Evolutionary conservation across 2,329 filamentous ascomycete species (phyloP).

Genomic region (Penicillium sp.): DNA sequence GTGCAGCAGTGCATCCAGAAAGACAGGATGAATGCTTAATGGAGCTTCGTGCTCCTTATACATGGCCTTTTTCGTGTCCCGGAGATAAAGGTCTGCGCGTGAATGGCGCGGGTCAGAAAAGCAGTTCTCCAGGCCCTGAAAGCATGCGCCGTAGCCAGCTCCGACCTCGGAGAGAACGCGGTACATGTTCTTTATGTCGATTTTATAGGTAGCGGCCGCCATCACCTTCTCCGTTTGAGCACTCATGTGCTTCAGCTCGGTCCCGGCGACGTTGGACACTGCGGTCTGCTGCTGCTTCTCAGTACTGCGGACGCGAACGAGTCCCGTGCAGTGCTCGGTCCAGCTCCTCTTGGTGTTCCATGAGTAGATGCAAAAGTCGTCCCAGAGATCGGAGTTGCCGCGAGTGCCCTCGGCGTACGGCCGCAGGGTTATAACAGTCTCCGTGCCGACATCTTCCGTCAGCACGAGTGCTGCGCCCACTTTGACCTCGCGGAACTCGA

Average conservation of each 20-base stretch:
- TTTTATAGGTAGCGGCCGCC: constrained; percentile 19
- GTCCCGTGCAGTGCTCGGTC: constrained; percentile 30
- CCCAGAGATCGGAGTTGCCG: constrained; percentile 31
- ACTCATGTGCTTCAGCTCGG: constrained; percentile 14
- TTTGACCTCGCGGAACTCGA: constrained; percentile 52
- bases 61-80: constrained; percentile 51
- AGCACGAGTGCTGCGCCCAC: constrained; percentile 52
- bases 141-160: constrained; percentile 54
- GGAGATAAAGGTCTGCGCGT: constrained; percentile 40
- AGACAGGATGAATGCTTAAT: constrained; percentile 50
- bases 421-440: constrained; percentile 53
- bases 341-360: constrained; percentile 29
- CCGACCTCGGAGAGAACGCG: constrained; percentile 49
- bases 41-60: constrained; percentile 48
- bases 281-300: constrained; percentile 19
- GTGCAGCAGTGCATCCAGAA: constrained; percentile 45
- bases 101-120: constrained; percentile 37
- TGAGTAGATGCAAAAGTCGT: constrained; percentile 31
- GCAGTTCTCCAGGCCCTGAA: constrained; percentile 54
- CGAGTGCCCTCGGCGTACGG: constrained; percentile 41
- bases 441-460: constrained; percentile 50
- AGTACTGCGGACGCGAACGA: constrained; percentile 27
- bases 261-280: constrained; percentile 18
- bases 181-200: constrained; percentile 48
- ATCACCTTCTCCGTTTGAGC: constrained; percentile 13